A percentile compares a stretch with the other conserved stretches of the same genome.
Evolutionary conservation across 2,329 filamentous ascomycete species (phyloP).

Genomic region (Fusarium tanahbumbuense): DNA sequence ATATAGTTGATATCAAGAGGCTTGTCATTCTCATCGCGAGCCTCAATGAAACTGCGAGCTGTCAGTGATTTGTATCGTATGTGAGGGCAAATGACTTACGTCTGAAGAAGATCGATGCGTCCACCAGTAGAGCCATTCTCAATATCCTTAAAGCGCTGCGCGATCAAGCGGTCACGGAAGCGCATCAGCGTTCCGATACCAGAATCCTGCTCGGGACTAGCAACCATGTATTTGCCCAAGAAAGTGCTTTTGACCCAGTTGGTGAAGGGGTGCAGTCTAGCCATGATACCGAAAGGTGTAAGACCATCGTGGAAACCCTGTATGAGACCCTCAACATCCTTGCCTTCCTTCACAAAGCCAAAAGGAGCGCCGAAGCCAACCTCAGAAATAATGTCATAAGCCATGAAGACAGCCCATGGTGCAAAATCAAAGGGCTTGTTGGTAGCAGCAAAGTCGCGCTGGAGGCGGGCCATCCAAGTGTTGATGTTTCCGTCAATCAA

Average conservation of each 20-base stretch:
- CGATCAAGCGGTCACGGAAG: constrained; percentile 66
- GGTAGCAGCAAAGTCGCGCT: constrained; percentile 57
- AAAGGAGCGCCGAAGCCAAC: constrained; percentile 56
- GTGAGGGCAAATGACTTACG: constrained; percentile 38
- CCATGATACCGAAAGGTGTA: constrained; percentile 54
- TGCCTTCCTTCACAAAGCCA: constrained; percentile 60
- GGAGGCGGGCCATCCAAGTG: constrained; percentile 63
- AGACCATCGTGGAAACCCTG: constrained; percentile 36
- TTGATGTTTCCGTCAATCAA: constrained; percentile 63
- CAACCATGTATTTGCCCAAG: constrained; percentile 39
- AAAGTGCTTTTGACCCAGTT: constrained; percentile 36
- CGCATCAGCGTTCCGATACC: constrained; percentile 68
- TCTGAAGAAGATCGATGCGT: constrained; percentile 63
- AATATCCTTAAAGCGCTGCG: constrained; percentile 60
- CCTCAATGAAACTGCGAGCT: constrained; percentile 15
- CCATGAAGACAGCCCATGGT: constrained; percentile 45
- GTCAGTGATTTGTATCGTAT: neutral
- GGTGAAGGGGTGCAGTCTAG: constrained; percentile 49
- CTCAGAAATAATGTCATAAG: constrained; percentile 63
- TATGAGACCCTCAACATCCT: constrained; percentile 59
- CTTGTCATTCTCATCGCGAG: constrained; percentile 21
- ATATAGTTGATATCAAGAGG: constrained; percentile 38
- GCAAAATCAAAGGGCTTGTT: constrained; percentile 64
- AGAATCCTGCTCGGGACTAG: constrained; percentile 60
- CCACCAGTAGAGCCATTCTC: constrained; percentile 56